phyloP scores from a whole-genome alignment of 2,329 filamentous ascomycete species.

The Sclerotinia borealis region DNA sequence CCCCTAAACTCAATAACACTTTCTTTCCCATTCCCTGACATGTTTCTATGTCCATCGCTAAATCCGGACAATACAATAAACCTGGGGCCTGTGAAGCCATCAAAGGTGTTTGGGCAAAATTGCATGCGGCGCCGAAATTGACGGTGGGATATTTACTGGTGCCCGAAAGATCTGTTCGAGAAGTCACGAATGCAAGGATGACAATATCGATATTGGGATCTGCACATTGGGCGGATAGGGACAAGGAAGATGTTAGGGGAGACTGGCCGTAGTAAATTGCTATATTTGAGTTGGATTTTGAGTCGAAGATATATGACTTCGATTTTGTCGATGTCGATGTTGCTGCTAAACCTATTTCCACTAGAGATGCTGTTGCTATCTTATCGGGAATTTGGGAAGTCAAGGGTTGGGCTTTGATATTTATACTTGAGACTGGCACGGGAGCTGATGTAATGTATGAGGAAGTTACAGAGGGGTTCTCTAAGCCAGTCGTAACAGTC shows the following conservation, averaged over 20 bases:
- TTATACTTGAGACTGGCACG: background rate
- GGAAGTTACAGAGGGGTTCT: background rate
- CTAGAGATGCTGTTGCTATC: background rate
- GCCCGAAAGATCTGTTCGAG: slow-evolving; percentile 3
- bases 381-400: background rate
- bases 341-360: background rate
- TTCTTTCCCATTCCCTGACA: slow-evolving; percentile 37
- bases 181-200: slow-evolving; percentile 28
- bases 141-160: slow-evolving; percentile 18
- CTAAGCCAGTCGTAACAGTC: background rate
- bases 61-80: slow-evolving; percentile 34
- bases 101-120: slow-evolving; percentile 23
- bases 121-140: slow-evolving; percentile 34
- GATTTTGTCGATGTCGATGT: background rate
- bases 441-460: background rate
- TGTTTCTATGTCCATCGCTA: slow-evolving; percentile 27
- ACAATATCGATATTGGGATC: slow-evolving; percentile 34
- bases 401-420: background rate
- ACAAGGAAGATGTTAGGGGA: slow-evolving; percentile 24
- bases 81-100: slow-evolving; percentile 35
- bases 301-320: slow-evolving; percentile 28
- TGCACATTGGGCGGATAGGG: slow-evolving; percentile 31
- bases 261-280: slow-evolving; percentile 34
- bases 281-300: slow-evolving; percentile 26
- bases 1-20: slow-evolving; percentile 36